These are phyloP conservation scores for Claviceps quebecensis DNA, from an alignment of 2,329 filamentous ascomycete genomes.

Conservation along the genomic window DNA sequence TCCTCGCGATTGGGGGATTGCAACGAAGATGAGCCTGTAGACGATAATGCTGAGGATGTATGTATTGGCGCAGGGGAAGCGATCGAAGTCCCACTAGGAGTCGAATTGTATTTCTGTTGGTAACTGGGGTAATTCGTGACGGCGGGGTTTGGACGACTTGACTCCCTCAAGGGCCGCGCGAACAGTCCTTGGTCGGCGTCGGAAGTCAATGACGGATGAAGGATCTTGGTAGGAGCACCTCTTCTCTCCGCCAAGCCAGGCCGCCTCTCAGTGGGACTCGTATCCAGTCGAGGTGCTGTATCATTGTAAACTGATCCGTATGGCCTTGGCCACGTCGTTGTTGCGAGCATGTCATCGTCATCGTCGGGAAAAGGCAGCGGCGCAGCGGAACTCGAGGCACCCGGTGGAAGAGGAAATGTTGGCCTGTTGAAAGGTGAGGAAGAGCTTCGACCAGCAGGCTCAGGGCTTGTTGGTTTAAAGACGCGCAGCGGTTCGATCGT, in stretches of 20 bases:
- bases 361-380: conserved; percentile 62
- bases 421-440: conserved; percentile 34
- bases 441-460: conserved; percentile 30
- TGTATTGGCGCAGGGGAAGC: conserved; percentile 18
- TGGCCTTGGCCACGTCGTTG: conserved; percentile 29
- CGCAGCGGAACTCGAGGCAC: conserved; percentile 55
- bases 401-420: conserved; percentile 50
- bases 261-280: conserved; percentile 40
- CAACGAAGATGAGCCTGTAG: conserved; percentile 7
- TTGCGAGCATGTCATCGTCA: conserved; percentile 28
- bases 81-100: conserved; percentile 28
- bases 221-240: conserved; percentile 65
- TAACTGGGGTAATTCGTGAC: conserved; percentile 33
- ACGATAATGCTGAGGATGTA: conserved; percentile 7
- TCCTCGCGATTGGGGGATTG: conserved; percentile 12
- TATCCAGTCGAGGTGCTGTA: conserved; percentile 39
- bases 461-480: conserved; percentile 60
- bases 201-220: conserved; percentile 70
- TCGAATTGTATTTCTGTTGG: conserved; percentile 46
- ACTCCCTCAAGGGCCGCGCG: conserved; percentile 44
- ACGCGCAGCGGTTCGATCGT: conserved; percentile 76
- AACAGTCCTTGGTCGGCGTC: conserved; percentile 69
- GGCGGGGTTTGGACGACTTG: conserved; percentile 25
- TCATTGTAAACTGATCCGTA: conserved; percentile 34
- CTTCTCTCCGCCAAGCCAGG: conserved; percentile 66